Conservation (phyloP, 2,329 filamentous ascomycete genomes). For the Scedosporium boydii region DNA sequence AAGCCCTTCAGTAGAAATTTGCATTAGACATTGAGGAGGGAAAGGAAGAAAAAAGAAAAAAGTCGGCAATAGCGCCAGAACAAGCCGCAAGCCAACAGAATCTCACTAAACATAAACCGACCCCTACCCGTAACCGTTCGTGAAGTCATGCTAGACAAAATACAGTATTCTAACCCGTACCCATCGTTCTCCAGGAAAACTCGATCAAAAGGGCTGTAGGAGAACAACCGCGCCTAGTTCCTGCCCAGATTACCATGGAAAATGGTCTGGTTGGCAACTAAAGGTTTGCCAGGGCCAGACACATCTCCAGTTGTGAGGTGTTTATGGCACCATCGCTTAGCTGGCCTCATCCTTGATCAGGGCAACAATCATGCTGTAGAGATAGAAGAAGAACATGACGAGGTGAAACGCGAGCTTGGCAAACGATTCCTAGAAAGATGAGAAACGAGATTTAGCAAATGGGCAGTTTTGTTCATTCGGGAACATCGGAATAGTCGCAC, state of each 20-base stretch:
- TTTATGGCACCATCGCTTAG: conserved; percentile 34
- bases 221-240: no score
- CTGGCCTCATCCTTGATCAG: conserved; percentile 91
- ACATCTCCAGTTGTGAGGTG: neutral
- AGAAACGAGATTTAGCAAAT: neutral
- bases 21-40: no score
- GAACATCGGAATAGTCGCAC: conserved; percentile 31
- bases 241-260: no score
- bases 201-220: neutral
- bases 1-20: no score
- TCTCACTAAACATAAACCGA: neutral
- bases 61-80: neutral
- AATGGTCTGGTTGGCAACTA: neutral
- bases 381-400: conserved; percentile 99
- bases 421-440: conserved; percentile 72
- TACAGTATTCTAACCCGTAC: neutral
- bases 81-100: no score
- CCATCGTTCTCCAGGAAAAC: neutral
- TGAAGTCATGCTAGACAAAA: neutral
- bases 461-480: conserved; percentile 14
- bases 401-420: conserved; percentile 98
- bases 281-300: neutral
- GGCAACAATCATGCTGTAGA: conserved; percentile 97
- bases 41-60: neutral
- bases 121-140: neutral